These are phyloP conservation scores for Gilbertella persicaria DNA, from an alignment of 371 early-diverging fungal species.

Conservation along the genomic window DNA sequence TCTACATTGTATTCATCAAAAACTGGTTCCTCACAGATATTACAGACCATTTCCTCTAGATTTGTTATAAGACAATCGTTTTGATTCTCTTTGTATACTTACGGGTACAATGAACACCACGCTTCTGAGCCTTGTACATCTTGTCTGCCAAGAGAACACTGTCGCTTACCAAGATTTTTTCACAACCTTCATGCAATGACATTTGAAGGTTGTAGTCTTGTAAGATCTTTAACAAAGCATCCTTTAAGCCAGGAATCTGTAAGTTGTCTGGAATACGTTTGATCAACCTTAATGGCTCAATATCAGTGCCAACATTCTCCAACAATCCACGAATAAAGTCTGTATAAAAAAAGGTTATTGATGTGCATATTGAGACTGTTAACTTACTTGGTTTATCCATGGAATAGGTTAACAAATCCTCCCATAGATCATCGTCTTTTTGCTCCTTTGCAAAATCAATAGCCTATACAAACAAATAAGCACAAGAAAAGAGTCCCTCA, in stretches of 20 bases:
- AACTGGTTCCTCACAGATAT: constrained; percentile 62
- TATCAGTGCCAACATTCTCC: constrained; percentile 83
- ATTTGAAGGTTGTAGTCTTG: constrained; percentile 88
- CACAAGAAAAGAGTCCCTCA: neutral
- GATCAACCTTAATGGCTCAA: constrained; percentile 82
- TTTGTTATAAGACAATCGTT: neutral
- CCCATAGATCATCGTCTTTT: constrained; percentile 94
- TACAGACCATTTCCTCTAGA: constrained; percentile 62
- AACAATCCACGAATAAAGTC: constrained; percentile 90
- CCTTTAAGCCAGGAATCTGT: constrained; percentile 79
- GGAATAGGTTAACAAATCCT: constrained; percentile 85
- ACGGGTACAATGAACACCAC: constrained; percentile 62
- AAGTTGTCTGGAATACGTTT: constrained; percentile 78
- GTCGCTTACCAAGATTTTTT: constrained; percentile 83
- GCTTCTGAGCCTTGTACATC: constrained; percentile 71
- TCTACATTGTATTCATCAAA: constrained; percentile 43
- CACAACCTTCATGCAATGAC: constrained; percentile 85
- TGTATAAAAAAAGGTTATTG: constrained; percentile 24
- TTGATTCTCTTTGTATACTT: constrained; percentile 15
- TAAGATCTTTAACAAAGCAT: constrained; percentile 81
- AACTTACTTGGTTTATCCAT: constrained; percentile 82
- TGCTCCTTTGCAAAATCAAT: constrained; percentile 97
- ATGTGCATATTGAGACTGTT: neutral
- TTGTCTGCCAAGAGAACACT: constrained; percentile 77
- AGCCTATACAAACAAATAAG: constrained; percentile 55